Evolutionary conservation across 768 basidiomycete genomes (phyloP).

Genomic region (Daedaleopsis nitida): DNA sequence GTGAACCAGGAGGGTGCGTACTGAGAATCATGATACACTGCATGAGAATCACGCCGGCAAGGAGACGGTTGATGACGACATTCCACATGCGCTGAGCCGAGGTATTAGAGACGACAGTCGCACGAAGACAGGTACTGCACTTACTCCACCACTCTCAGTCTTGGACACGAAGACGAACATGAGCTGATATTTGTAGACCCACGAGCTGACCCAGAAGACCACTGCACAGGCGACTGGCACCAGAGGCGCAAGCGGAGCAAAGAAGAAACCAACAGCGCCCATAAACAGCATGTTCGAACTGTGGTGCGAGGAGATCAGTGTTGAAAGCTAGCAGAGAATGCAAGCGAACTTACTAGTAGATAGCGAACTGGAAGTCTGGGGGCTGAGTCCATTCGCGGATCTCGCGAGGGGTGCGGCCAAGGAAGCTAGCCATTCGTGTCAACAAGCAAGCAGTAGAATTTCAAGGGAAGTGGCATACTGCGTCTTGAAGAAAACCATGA

Average conservation of each 20-base stretch:
- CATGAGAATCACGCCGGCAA: constrained; percentile 82
- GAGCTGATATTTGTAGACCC: constrained; percentile 95
- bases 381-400: constrained; percentile 91
- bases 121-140: constrained; percentile 31
- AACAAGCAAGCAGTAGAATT: neutral
- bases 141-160: constrained; percentile 91
- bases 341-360: constrained; percentile 69
- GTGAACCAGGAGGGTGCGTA: constrained; percentile 40
- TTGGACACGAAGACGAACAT: constrained; percentile 92
- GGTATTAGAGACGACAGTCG: neutral
- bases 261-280: constrained; percentile 91
- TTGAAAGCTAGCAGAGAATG: neutral
- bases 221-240: constrained; percentile 80
- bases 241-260: constrained; percentile 92
- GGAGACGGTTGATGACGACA: constrained; percentile 85
- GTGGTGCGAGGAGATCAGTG: neutral
- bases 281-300: constrained; percentile 58
- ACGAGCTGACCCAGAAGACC: constrained; percentile 86
- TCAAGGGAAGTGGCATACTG: constrained; percentile 42
- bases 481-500: constrained; percentile 85
- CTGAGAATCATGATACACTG: constrained; percentile 85
- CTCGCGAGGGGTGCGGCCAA: constrained; percentile 89
- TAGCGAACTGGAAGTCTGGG: constrained; percentile 83
- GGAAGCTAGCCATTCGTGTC: constrained; percentile 46
- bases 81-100: constrained; percentile 82